Base-by-base conservation (phyloP, 2,329 filamentous ascomycete genomes). In the Colletotrichum lupini region DNA sequence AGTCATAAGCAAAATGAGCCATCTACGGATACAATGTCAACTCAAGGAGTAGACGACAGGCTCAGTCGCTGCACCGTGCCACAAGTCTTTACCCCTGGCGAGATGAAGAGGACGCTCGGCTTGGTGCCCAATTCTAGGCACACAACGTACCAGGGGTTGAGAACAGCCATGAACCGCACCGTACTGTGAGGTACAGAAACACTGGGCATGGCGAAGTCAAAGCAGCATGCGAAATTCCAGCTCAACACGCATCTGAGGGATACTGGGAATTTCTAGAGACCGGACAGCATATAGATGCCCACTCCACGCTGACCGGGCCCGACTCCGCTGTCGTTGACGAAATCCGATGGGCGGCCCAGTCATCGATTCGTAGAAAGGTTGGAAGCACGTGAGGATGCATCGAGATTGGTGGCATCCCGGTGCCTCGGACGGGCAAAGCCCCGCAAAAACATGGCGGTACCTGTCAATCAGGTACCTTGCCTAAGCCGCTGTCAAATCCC, bases 351-450 rank as follows among this genome's bases (percentile, higher is more conserved):
- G 30, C 52, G 30, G 69, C 52, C 35, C 58, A 53, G 30, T 42
- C 28, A 12, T 53, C 69, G 64, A 68, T 68, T 52, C 28, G 16
- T 28, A 53, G 26, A 30, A 56, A n/a, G 32, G 42, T 46, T 67
- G 46, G 56, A 26, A 35, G 52, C 53, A 53, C 28, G 53, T 53
- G 67, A 70, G 67, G 46, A 35, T 14, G 42, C 28, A 26, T 52
- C 37, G 55, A 62, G 57, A 68, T 52, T 68, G 64, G 64, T 57
- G 35, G 49, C 61, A 57, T 68, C 32, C 64, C 57, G 68, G 55
- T n/a, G n/a, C 58, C 63, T n/a, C 46, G 55, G 63, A 56, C 46
- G 24, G 26, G 46, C 24, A 32, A 14, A 11, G 58, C 57, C 65
- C 69, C 69, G 52, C 61, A 57, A 66, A 28, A 55, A 55, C n/a